These are phyloP conservation scores for Tetrapisispora taiwanensis DNA, from an alignment of 805 yeast species.

Conservation along the genomic window DNA sequence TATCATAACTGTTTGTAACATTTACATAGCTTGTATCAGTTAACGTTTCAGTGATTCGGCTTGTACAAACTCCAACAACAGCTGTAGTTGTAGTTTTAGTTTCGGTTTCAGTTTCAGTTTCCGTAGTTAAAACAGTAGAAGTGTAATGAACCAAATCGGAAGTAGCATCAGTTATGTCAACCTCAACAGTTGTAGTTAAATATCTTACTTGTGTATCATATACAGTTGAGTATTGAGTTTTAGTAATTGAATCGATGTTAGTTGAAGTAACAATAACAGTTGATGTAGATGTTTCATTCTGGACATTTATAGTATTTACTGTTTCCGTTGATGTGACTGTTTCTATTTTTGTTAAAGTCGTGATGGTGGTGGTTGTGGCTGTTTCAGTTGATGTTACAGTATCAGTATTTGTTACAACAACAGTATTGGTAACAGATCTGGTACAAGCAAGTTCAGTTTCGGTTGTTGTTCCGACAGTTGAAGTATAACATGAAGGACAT, in stretches of 20 bases:
- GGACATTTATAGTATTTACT: background rate
- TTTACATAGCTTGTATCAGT: background rate
- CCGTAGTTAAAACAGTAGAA: background rate
- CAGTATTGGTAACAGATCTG: background rate
- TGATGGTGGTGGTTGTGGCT: background rate
- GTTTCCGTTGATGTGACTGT: background rate
- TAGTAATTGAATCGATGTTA: background rate
- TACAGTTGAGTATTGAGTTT: background rate
- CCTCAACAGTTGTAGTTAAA: background rate
- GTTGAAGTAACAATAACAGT: conserved; percentile 1
- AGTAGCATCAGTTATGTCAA: background rate
- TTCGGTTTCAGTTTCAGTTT: background rate
- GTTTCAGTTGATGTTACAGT: conserved; percentile 1
- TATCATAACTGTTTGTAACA: background rate
- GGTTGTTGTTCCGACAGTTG: conserved; percentile 2
- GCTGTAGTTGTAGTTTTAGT: conserved; percentile 3
- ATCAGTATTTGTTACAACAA: background rate
- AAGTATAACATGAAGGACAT: conserved; percentile 1
- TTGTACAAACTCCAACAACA: conserved; percentile 1
- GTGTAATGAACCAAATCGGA: background rate
- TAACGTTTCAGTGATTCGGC: background rate
- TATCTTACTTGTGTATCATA: background rate
- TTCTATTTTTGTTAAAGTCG: background rate
- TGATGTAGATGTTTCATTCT: background rate
- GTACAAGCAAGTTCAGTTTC: background rate